Evolutionary conservation across 2,329 filamentous ascomycete genomes (phyloP).

Genomic region (Rutstroemia sp.): DNA sequence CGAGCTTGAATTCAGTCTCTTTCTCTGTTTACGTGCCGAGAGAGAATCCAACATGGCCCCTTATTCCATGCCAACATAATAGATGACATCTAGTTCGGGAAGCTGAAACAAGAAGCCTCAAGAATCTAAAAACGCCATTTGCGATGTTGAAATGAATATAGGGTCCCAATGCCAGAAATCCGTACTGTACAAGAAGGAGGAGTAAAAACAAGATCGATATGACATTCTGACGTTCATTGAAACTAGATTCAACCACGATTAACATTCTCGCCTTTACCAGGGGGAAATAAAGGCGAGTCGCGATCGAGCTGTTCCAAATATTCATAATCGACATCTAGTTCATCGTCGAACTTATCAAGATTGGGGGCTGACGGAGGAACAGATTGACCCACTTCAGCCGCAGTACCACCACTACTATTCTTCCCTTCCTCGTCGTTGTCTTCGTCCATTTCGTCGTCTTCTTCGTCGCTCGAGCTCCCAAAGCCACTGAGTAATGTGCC

Average conservation of each 20-base stretch:
- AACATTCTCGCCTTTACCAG: slow-evolving; percentile 36
- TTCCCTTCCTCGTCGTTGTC: slow-evolving; percentile 63
- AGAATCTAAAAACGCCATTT: slow-evolving; percentile 11
- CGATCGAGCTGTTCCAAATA: slow-evolving; percentile 31
- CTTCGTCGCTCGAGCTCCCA: slow-evolving; percentile 90
- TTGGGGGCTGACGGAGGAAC: slow-evolving; percentile 29
- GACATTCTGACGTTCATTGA: slow-evolving; percentile 7
- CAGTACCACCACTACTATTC: slow-evolving; percentile 30
- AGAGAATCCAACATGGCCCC: slow-evolving; percentile 5
- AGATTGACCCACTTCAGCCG: slow-evolving; percentile 49
- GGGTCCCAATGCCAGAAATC: neutral
- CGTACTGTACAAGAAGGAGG: slow-evolving; percentile 7
- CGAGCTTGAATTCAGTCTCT: slow-evolving; percentile 6
- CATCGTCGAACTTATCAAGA: slow-evolving; percentile 30
- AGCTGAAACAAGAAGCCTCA: slow-evolving; percentile 9
- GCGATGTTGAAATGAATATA: slow-evolving; percentile 8
- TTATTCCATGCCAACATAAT: slow-evolving; percentile 7
- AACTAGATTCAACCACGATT: slow-evolving; percentile 46
- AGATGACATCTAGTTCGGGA: slow-evolving; percentile 6
- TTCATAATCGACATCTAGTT: slow-evolving; percentile 31
- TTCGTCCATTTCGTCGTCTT: slow-evolving; percentile 89
- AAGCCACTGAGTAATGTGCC: slow-evolving; percentile 81
- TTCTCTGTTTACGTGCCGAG: slow-evolving; percentile 4
- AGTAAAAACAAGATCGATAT: neutral
- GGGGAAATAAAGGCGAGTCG: slow-evolving; percentile 29